Evolutionary conservation across 371 early-diverging fungal genomes (phyloP), one percentile per base, ranked within the genome.

Genomic region (Smittium culicis): DNA sequence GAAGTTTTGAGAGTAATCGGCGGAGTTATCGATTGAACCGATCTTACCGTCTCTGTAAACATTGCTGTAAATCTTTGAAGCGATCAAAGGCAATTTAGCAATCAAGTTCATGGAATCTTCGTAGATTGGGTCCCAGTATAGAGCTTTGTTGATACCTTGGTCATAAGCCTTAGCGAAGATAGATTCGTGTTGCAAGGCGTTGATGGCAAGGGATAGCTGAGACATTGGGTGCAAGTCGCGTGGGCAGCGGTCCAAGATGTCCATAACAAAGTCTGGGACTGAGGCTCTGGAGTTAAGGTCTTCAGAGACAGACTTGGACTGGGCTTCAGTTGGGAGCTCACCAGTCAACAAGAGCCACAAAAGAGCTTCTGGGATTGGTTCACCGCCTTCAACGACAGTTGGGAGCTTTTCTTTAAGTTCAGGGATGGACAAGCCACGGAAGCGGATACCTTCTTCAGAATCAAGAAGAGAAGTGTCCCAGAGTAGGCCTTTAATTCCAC

Each of bases 331-430:
- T 73, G 98, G 98, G 62, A 96, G 84, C 82, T 98, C 96, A 72
- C 97, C 97, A 60, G 98, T 98, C 61, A 94, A 86, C 69, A 98
- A 83, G 69, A 98, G 85, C 96, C 95, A 98, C 88, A 96, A 96
- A 67, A 98, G 88, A 69, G 88, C 90, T 82, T 98, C 98, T 58
- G 98, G 98, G 31, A 94, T 88, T 69, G 96, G 96, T 81, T 98
- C 96, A 64, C 81, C 76, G 67, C 93, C 94, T 68, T 84, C 89
- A 67, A 83, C 82, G 70, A 92, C 93, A 68, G 80, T 81, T 71
- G 98, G 98, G 67, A 98, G 87, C 45, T 78, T 77, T 80, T 87
- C 77, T 79, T 94, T 94, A 82, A 95, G 94, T 74, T 98, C 96
- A 67, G 96, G 93, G 74, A 98, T 96, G 80, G 94, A 90, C 78